Conservation (phyloP, 257 asterid genomes). For the Penstemon newberryi region DNA sequence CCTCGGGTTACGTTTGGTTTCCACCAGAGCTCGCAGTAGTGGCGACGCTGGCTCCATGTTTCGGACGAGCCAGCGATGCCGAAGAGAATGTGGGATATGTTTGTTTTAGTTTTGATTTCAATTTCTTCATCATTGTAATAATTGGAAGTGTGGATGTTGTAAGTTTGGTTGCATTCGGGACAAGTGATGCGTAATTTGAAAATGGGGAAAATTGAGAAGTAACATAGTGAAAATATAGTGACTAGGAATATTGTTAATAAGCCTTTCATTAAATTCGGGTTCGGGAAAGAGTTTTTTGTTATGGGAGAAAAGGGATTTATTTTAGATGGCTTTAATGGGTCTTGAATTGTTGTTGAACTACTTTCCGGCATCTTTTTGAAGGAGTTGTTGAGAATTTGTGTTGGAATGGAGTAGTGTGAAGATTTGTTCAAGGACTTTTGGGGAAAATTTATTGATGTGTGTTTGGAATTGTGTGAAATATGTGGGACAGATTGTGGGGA, state of each 20-base stretch:
- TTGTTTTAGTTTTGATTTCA: slow-evolving; percentile 23
- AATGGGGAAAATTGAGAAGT: slow-evolving; percentile 43
- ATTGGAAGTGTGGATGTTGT: slow-evolving; percentile 3
- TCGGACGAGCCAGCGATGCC: slow-evolving; percentile 84
- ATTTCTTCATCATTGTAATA: background rate
- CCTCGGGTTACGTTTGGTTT: slow-evolving; percentile 68
- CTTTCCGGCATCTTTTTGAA: slow-evolving; percentile 18
- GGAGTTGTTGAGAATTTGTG: background rate
- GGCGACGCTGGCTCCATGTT: slow-evolving; percentile 70
- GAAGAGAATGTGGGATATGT: slow-evolving; percentile 63
- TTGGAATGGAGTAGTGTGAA: background rate
- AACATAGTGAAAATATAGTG: slow-evolving; percentile 38
- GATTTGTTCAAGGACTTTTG: background rate
- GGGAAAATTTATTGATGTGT: background rate
- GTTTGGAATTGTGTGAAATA: background rate
- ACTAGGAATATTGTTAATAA: slow-evolving; percentile 40
- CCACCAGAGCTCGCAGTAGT: slow-evolving; percentile 85
- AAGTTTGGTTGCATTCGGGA: slow-evolving; percentile 20
- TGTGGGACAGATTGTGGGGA: background rate
- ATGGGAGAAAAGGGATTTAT: slow-evolving; percentile 4
- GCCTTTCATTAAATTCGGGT: slow-evolving; percentile 43
- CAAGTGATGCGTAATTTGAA: slow-evolving; percentile 19
- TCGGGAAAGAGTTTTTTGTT: background rate
- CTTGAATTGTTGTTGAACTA: slow-evolving; percentile 17
- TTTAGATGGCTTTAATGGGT: slow-evolving; percentile 40